phyloP scores from a whole-genome alignment of 192 early-diverging fungal species.

The Entophlyctis luteolus region DNA sequence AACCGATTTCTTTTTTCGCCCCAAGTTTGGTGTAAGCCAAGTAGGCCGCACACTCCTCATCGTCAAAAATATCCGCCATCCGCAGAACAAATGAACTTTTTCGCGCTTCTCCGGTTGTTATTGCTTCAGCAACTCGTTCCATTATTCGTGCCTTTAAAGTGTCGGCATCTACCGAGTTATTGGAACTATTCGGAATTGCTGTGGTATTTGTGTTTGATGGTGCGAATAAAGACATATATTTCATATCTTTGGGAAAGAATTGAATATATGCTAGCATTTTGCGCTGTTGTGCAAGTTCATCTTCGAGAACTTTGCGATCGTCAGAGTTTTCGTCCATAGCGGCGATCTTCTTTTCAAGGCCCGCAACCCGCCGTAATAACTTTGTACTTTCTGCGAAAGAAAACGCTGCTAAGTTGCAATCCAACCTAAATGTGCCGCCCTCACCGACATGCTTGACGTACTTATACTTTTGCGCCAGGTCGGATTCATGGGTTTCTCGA shows the following conservation, averaged over 20 bases:
- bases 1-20: background rate
- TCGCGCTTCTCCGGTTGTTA: slow-evolving; percentile 15
- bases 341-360: background rate
- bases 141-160: background rate
- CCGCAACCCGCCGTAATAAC: slow-evolving; percentile 17
- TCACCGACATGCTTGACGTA: slow-evolving; percentile 41
- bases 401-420: background rate
- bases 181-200: background rate
- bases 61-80: slow-evolving; percentile 13
- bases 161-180: background rate
- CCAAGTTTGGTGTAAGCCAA: background rate
- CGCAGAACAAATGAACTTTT: slow-evolving; percentile 3
- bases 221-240: slow-evolving; percentile 44
- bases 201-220: background rate
- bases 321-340: background rate
- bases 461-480: slow-evolving; percentile 38
- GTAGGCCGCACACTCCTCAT: background rate
- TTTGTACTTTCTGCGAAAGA: slow-evolving; percentile 33
- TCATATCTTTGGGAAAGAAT: slow-evolving; percentile 40
- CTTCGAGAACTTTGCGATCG: background rate
- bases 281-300: slow-evolving; percentile 5
- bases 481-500: slow-evolving; percentile 21
- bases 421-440: background rate
- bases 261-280: slow-evolving; percentile 26
- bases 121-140: slow-evolving; percentile 8